phyloP scores from a whole-genome alignment of 2,329 filamentous ascomycete genomes.

The Sporothrix curviconia region DNA sequence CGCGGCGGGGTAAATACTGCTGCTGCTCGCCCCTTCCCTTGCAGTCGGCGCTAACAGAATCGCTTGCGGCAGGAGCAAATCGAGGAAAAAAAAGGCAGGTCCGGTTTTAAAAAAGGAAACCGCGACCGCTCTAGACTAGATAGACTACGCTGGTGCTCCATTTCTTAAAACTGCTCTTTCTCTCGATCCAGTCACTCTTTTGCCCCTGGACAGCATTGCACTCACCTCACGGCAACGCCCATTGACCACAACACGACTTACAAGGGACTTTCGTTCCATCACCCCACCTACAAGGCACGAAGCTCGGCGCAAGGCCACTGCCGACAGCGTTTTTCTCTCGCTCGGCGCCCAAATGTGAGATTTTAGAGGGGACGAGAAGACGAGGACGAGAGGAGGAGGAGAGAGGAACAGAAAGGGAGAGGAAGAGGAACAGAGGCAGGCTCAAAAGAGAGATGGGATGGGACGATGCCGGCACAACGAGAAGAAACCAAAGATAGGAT shows the following conservation, averaged over 20 bases:
- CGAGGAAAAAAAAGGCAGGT: not conserved
- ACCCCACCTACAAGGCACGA: not conserved
- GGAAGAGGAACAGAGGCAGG: too few relatives aligned
- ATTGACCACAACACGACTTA: not conserved
- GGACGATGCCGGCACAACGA: too few relatives aligned
- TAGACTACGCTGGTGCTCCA: too few relatives aligned
- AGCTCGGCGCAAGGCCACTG: not conserved
- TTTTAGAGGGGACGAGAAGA: not conserved
- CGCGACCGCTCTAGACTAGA: not conserved
- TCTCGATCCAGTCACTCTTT: not conserved
- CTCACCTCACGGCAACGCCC: not conserved
- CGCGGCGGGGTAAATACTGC: not conserved
- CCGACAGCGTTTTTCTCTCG: not conserved
- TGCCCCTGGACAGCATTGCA: not conserved
- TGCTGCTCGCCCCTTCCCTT: too few relatives aligned
- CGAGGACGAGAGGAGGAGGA: too few relatives aligned
- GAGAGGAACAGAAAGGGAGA: too few relatives aligned
- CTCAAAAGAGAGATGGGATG: too few relatives aligned
- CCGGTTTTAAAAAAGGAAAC: not conserved
- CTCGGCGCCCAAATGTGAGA: constrained; percentile 2
- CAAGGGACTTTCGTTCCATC: not conserved
- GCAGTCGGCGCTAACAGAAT: constrained; percentile 7
- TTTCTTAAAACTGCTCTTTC: too few relatives aligned
- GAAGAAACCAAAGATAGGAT: too few relatives aligned
- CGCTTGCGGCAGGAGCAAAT: too few relatives aligned